Percentiles rank a stretch among this genome's conserved stretches.
phyloP scores from a whole-genome alignment of 148 eudicot species.

The Fallopia convolvulus region DNA sequence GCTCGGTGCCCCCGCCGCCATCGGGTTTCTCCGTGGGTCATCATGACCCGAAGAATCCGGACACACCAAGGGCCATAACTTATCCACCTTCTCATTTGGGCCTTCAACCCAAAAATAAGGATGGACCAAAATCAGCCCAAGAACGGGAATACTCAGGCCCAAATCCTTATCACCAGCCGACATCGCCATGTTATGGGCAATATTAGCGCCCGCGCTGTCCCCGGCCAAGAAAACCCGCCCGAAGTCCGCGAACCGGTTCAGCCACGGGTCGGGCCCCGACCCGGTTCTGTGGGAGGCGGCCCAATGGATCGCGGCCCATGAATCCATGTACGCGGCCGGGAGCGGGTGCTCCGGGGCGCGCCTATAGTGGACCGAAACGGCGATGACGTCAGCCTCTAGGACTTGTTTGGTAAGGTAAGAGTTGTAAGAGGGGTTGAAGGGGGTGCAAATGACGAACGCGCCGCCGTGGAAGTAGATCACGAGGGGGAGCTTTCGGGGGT shows the following conservation, averaged over 20 bases:
- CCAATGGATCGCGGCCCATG: slow-evolving; percentile 10
- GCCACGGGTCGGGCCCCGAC: slow-evolving; percentile 14
- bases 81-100: background rate
- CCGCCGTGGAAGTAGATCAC: slow-evolving; percentile 11
- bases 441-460: slow-evolving; percentile 3
- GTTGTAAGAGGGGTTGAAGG: background rate
- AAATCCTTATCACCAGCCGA: slow-evolving; percentile 13
- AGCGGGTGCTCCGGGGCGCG: background rate
- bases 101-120: background rate
- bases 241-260: slow-evolving; percentile 7
- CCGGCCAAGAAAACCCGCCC: slow-evolving; percentile 17
- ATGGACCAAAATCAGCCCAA: slow-evolving; percentile 10
- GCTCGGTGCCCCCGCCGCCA: slow-evolving; percentile 7
- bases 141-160: background rate
- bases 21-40: slow-evolving; percentile 32
- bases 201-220: slow-evolving; percentile 26
- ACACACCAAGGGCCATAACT: slow-evolving; percentile 4
- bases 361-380: slow-evolving; percentile 2
- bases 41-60: slow-evolving; percentile 2
- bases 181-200: slow-evolving; percentile 11
- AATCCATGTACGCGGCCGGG: slow-evolving; percentile 8
- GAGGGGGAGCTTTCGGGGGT: background rate
- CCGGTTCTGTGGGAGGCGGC: slow-evolving; percentile 15
- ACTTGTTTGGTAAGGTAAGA: background rate
- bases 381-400: slow-evolving; percentile 9